These are phyloP conservation scores for Trichothecium roseum DNA, from an alignment of 2,329 filamentous ascomycete genomes.

Conservation along the genomic window DNA sequence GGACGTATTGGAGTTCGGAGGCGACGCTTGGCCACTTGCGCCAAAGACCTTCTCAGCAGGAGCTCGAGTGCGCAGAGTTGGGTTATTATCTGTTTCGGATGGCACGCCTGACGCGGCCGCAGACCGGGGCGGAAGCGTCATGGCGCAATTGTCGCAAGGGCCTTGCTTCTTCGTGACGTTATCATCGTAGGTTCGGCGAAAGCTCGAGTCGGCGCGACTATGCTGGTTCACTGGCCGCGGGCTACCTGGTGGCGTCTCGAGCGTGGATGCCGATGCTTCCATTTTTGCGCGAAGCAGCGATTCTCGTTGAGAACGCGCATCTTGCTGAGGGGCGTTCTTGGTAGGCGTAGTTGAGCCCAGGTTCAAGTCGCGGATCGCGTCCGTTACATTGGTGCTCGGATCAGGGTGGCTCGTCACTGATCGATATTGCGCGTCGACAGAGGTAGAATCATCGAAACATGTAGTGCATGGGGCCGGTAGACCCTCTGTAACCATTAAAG, in stretches of 20 bases:
- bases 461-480: conserved; percentile 48
- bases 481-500: conserved; percentile 60
- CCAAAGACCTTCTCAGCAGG: conserved; percentile 49
- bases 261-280: conserved; percentile 26
- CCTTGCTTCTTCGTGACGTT: conserved; percentile 53
- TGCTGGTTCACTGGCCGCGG: conserved; percentile 31
- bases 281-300: conserved; percentile 26
- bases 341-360: conserved; percentile 31
- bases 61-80: conserved; percentile 49
- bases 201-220: conserved; percentile 45
- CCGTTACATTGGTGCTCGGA: conserved; percentile 28
- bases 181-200: conserved; percentile 53
- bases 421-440: conserved; percentile 23
- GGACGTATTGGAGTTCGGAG: conserved; percentile 40
- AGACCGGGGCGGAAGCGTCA: conserved; percentile 45
- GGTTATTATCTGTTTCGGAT: conserved; percentile 30
- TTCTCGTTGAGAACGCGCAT: conserved; percentile 30
- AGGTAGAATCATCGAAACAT: conserved; percentile 37
- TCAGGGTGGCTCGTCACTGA: conserved; percentile 6
- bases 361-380: conserved; percentile 37
- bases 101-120: conserved; percentile 11
- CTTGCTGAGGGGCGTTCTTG: conserved; percentile 31
- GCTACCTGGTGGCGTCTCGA: conserved; percentile 50
- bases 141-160: conserved; percentile 58
- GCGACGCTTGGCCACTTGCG: conserved; percentile 34